A percentile compares a stretch with the other conserved stretches of the same genome.
phyloP scores from a whole-genome alignment of 1,284 basidiomycete genomes.

The Ceratobasidium sp. region DNA sequence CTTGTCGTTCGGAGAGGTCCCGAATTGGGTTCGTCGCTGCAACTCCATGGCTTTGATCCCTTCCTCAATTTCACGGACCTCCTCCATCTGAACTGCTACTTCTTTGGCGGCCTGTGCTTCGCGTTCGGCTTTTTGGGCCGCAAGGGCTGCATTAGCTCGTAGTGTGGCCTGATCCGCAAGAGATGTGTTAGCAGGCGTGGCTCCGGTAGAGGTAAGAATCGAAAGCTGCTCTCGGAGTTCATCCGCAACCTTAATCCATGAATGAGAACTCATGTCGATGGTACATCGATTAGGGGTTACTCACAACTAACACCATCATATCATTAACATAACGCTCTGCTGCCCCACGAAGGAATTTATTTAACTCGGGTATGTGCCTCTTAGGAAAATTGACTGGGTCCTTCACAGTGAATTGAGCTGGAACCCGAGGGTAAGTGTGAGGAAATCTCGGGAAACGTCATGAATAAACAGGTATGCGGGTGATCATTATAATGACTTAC shows the following conservation, averaged over 20 bases:
- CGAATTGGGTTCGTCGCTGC: constrained; percentile 3
- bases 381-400: constrained; percentile 36
- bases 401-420: constrained; percentile 33
- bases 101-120: constrained; percentile 34
- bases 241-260: constrained; percentile 9
- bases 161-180: constrained; percentile 32
- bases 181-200: constrained; percentile 21
- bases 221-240: constrained; percentile 28
- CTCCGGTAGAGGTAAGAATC: not conserved
- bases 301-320: constrained; percentile 36
- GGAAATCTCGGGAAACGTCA: constrained; percentile 5
- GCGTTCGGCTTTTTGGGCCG: constrained; percentile 28
- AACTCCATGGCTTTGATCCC: constrained; percentile 28
- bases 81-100: constrained; percentile 28
- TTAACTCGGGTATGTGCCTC: constrained; percentile 29
- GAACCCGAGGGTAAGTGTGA: constrained; percentile 37
- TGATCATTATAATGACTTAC: constrained; percentile 13
- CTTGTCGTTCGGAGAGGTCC: constrained; percentile 29
- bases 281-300: not conserved
- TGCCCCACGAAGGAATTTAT: constrained; percentile 32
- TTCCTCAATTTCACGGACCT: constrained; percentile 27
- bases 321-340: constrained; percentile 32
- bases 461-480: not conserved
- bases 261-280: not conserved
- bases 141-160: constrained; percentile 18